A percentile compares a stretch with the other conserved stretches of the same genome.
Evolutionary conservation across 1,284 basidiomycete genomes (phyloP).

Genomic region (Pseudomicrostroma phylloplanum): DNA sequence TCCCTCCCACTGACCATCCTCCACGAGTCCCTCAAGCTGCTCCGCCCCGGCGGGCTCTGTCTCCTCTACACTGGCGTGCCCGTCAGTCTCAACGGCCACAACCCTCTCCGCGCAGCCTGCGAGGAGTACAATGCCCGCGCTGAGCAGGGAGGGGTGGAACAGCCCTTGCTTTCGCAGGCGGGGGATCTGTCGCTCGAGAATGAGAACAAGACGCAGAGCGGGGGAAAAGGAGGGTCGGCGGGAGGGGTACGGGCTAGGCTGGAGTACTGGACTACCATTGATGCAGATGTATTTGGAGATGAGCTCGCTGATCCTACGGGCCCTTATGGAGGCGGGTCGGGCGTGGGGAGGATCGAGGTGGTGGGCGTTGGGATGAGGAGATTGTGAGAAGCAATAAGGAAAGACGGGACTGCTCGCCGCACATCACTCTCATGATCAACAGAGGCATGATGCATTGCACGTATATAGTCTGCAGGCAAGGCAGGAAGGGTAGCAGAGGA

Average conservation of each 20-base stretch:
- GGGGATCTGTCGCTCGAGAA: too few relatives aligned
- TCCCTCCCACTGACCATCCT: background rate
- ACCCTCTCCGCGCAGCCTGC: background rate
- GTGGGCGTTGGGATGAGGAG: background rate
- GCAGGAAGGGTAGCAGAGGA: too few relatives aligned
- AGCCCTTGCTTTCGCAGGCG: too few relatives aligned
- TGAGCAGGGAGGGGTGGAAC: background rate
- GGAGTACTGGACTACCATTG: background rate
- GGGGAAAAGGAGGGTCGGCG: too few relatives aligned
- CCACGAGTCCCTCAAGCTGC: background rate
- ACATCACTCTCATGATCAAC: too few relatives aligned
- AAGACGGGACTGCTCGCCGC: too few relatives aligned
- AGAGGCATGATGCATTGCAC: too few relatives aligned
- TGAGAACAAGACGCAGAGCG: too few relatives aligned
- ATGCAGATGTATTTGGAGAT: background rate
- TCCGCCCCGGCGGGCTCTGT: background rate
- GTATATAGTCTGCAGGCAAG: too few relatives aligned
- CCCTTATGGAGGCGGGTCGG: background rate
- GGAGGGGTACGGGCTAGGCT: too few relatives aligned
- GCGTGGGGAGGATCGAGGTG: background rate
- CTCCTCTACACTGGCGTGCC: constrained; percentile 6
- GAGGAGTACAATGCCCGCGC: background rate
- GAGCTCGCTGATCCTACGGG: background rate
- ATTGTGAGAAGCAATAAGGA: background rate
- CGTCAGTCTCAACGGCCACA: background rate